Conservation (phyloP, 2,329 filamentous ascomycete genomes). For the Claviceps capensis region DNA sequence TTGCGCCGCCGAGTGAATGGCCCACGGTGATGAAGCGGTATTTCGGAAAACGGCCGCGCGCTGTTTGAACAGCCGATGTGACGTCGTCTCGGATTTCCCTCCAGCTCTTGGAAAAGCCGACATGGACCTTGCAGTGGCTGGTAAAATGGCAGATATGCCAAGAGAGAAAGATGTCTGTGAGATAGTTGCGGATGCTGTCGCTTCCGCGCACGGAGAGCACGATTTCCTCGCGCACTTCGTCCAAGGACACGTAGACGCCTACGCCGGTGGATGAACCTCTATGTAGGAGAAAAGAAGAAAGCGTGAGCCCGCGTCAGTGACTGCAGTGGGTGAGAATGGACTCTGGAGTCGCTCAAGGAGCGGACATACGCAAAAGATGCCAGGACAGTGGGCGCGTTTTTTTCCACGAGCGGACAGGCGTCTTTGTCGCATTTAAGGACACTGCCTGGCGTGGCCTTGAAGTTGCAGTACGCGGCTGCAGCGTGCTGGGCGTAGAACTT, state of each 20-base stretch:
- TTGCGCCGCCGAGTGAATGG: conserved; percentile 54
- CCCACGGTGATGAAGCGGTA: conserved; percentile 47
- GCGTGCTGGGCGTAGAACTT: conserved; percentile 38
- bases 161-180: conserved; percentile 34
- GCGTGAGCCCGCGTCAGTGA: conserved; percentile 3
- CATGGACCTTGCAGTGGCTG: conserved; percentile 36
- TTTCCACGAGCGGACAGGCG: conserved; percentile 30
- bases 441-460: conserved; percentile 22
- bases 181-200: conserved; percentile 44
- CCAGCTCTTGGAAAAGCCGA: conserved; percentile 48
- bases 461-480: conserved; percentile 41
- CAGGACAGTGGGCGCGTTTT: conserved; percentile 29
- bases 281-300: not conserved
- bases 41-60: conserved; percentile 30
- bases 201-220: conserved; percentile 49
- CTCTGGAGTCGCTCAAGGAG: not conserved
- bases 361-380: conserved; percentile 24
- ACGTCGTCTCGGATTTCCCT: conserved; percentile 32
- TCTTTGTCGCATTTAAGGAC: conserved; percentile 27
- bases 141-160: conserved; percentile 16
- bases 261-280: conserved; percentile 31
- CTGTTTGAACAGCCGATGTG: conserved; percentile 28
- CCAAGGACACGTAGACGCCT: conserved; percentile 37
- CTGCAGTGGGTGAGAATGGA: not conserved
- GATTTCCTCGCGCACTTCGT: conserved; percentile 35